A percentile compares a stretch with the other conserved stretches of the same genome.
Evolutionary conservation across 2,329 filamentous ascomycete genomes (phyloP).

Genomic region (Hypoxylon sp.): DNA sequence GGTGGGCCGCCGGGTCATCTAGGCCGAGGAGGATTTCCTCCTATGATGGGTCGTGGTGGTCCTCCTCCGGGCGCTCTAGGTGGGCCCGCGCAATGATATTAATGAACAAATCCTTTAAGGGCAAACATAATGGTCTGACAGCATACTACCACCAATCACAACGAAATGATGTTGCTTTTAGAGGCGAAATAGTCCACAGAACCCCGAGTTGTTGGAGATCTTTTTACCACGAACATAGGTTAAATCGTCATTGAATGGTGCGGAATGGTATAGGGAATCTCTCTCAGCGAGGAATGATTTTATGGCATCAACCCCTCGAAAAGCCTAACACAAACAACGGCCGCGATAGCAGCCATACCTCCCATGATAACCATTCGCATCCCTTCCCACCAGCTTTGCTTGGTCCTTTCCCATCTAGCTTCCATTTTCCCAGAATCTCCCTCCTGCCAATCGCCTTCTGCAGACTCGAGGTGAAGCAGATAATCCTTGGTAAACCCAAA

Average conservation of each 20-base stretch:
- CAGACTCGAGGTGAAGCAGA: slow-evolving; percentile 40
- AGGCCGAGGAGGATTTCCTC: slow-evolving; percentile 21
- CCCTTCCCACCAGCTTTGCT: slow-evolving; percentile 55
- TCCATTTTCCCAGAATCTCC: slow-evolving; percentile 47
- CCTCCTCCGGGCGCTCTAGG: slow-evolving; percentile 29
- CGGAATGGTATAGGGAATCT: too few relatives aligned
- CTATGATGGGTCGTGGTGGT: slow-evolving; percentile 31
- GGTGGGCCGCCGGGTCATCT: slow-evolving; percentile 17
- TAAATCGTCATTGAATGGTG: too few relatives aligned
- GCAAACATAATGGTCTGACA: too few relatives aligned
- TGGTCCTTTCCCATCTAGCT: slow-evolving; percentile 44
- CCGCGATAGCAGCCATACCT: slow-evolving; percentile 63
- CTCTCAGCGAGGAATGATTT: too few relatives aligned
- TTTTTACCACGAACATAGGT: too few relatives aligned
- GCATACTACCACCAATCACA: too few relatives aligned
- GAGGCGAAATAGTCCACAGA: too few relatives aligned
- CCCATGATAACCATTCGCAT: slow-evolving; percentile 66
- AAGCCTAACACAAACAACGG: slow-evolving; percentile 61
- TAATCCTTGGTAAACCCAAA: slow-evolving; percentile 74
- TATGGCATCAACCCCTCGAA: slow-evolving; percentile 49
- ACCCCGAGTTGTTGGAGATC: too few relatives aligned
- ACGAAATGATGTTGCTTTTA: too few relatives aligned
- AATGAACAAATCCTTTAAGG: too few relatives aligned
- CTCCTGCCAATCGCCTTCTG: slow-evolving; percentile 31
- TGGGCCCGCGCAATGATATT: not conserved